Percentiles rank a stretch among this genome's conserved stretches.
Evolutionary conservation across 139 green algal species (phyloP).

Genomic region (Chlorella sp.): DNA sequence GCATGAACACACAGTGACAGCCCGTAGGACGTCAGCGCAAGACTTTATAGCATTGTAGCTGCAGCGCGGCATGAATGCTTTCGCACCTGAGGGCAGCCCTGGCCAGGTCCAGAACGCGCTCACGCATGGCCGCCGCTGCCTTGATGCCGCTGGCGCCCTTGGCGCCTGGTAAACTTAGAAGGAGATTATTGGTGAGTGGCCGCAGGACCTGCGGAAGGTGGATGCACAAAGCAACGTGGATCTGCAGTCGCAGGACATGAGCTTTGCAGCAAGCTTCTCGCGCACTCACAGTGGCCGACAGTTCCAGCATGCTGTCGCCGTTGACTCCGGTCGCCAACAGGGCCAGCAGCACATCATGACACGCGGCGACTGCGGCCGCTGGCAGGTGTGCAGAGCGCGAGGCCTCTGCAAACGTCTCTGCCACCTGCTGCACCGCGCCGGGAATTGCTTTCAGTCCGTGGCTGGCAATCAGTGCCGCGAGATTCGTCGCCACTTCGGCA

Average conservation of each 20-base stretch:
- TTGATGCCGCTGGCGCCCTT: background rate
- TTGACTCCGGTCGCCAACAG: slow-evolving; percentile 47
- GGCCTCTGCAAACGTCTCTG: slow-evolving; percentile 26
- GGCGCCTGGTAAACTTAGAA: slow-evolving; percentile 4
- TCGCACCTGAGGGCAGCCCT: slow-evolving; percentile 42
- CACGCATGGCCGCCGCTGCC: slow-evolving; percentile 21
- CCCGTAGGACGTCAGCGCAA: background rate
- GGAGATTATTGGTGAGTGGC: slow-evolving; percentile 42
- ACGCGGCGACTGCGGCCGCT: slow-evolving; percentile 3
- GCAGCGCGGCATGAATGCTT: too few relatives aligned
- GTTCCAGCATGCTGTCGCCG: slow-evolving; percentile 45
- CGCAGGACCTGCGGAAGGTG: slow-evolving; percentile 49
- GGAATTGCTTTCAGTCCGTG: slow-evolving; percentile 29
- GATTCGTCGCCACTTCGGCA: slow-evolving; percentile 29
- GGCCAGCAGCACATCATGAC: slow-evolving; percentile 33
- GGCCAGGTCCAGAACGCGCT: slow-evolving; percentile 38
- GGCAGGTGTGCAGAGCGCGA: background rate
- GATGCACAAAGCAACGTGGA: slow-evolving; percentile 9
- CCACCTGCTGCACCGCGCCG: slow-evolving; percentile 26
- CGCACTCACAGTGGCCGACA: slow-evolving; percentile 42
- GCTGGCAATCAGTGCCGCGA: slow-evolving; percentile 27
- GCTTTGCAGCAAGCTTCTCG: background rate
- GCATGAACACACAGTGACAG: background rate
- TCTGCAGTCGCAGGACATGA: background rate
- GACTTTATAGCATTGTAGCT: background rate